Conservation (phyloP, 2,329 filamentous ascomycete genomes). For the Fusarium sp. region DNA sequence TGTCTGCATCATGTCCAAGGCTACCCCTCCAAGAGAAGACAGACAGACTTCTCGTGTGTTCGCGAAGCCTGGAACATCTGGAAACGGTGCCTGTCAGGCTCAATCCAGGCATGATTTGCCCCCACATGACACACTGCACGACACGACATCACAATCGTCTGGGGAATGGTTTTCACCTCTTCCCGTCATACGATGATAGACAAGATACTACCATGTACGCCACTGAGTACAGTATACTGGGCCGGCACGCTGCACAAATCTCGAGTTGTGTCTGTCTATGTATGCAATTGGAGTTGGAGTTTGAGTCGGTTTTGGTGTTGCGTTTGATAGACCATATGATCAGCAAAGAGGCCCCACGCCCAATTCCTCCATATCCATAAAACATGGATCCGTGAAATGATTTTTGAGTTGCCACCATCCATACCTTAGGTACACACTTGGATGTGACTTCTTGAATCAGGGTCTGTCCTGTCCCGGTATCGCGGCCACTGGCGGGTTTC, state of each 20-base stretch:
- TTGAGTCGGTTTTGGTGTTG: neutral
- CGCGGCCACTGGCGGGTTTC: conserved; percentile 9
- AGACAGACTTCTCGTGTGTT: conserved; percentile 3
- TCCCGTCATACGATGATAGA: conserved; percentile 40
- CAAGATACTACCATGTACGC: neutral
- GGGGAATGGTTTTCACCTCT: conserved; percentile 28
- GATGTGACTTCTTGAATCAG: conserved; percentile 27
- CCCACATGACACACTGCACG: conserved; percentile 37
- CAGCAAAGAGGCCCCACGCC: neutral
- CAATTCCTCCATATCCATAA: conserved; percentile 6
- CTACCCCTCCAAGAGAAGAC: conserved; percentile 4
- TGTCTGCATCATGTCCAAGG: neutral
- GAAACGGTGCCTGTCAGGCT: conserved; percentile 25
- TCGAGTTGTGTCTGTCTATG: neutral
- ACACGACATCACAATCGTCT: conserved; percentile 22
- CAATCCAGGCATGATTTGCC: conserved; percentile 21
- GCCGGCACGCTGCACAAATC: conserved; percentile 10
- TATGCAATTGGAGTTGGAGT: neutral
- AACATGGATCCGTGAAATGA: conserved; percentile 1
- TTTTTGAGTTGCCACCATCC: conserved; percentile 16
- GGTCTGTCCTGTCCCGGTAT: conserved; percentile 24
- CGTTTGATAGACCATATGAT: conserved; percentile 8
- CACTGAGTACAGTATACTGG: conserved; percentile 11
- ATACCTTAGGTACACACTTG: neutral
- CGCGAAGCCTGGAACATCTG: conserved; percentile 15